phyloP scores from a whole-genome alignment of 2,329 filamentous ascomycete species.

The Balansia obtecta region DNA sequence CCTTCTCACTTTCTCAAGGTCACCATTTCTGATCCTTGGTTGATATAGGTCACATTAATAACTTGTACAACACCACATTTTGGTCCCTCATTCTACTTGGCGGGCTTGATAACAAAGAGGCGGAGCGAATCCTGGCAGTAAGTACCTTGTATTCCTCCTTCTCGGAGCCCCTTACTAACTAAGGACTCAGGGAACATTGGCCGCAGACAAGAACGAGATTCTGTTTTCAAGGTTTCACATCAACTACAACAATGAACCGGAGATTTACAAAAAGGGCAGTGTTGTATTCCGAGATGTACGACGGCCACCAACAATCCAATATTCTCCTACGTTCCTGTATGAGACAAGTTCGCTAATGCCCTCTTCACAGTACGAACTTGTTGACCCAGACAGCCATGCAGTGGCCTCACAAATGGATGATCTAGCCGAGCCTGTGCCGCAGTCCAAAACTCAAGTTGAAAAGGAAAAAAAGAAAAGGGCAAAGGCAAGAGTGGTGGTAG shows the following conservation, averaged over 20 bases:
- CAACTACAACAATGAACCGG: constrained; percentile 95
- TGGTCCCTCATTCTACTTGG: constrained; percentile 78
- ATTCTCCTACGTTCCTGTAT: neutral
- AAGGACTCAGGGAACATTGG: constrained; percentile 56
- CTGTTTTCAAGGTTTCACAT: constrained; percentile 79
- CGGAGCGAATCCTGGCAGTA: constrained; percentile 69
- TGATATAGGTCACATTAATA: constrained; percentile 81
- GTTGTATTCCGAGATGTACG: constrained; percentile 72
- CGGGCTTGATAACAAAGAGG: constrained; percentile 62
- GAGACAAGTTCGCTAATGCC: neutral
- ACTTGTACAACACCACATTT: constrained; percentile 95
- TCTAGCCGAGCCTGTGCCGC: constrained; percentile 37
- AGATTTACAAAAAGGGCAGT: constrained; percentile 88
- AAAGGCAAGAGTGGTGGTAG: constrained; percentile 70
- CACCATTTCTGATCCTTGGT: constrained; percentile 13
- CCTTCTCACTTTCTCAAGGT: neutral
- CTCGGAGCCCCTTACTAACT: constrained; percentile 10
- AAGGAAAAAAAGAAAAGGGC: constrained; percentile 69
- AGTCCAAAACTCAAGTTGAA: constrained; percentile 71
- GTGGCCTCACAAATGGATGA: constrained; percentile 33
- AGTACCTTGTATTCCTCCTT: neutral
- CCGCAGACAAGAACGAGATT: constrained; percentile 91
- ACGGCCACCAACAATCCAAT: neutral
- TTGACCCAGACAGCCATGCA: constrained; percentile 42
- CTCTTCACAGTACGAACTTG: constrained; percentile 53